Conservation (phyloP, 495 filamentous ascomycete genomes). For the Podospora bellae-mahoneyi region DNA sequence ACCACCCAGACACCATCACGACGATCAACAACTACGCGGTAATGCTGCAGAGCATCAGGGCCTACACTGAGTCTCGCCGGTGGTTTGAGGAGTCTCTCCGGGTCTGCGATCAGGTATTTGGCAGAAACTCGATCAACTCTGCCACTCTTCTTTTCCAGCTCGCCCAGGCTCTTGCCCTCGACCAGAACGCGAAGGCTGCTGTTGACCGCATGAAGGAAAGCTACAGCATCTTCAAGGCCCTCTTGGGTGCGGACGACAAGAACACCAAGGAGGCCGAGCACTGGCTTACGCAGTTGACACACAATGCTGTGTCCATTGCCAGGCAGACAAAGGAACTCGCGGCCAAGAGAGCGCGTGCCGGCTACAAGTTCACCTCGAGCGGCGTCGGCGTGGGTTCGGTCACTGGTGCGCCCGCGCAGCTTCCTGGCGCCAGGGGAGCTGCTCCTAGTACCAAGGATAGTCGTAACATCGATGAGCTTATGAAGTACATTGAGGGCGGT, state of each 20-base stretch:
- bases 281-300: slow-evolving; percentile 94
- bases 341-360: slow-evolving; percentile 60
- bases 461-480: slow-evolving; percentile 28
- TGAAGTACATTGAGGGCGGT: slow-evolving; percentile 24
- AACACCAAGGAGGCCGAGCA: slow-evolving; percentile 93
- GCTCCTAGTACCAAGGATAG: slow-evolving; percentile 35
- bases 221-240: slow-evolving; percentile 85
- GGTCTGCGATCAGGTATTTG: slow-evolving; percentile 83
- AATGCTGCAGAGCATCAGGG: slow-evolving; percentile 92
- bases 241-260: slow-evolving; percentile 81
- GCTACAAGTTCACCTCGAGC: slow-evolving; percentile 47
- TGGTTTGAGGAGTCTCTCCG: slow-evolving; percentile 94
- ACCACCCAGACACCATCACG: slow-evolving; percentile 96
- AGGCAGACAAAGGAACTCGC: slow-evolving; percentile 87
- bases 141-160: slow-evolving; percentile 97
- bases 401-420: slow-evolving; percentile 28
- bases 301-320: slow-evolving; percentile 87
- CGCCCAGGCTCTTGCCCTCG: slow-evolving; percentile 87
- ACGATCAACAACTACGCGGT: slow-evolving; percentile 98
- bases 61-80: slow-evolving; percentile 83
- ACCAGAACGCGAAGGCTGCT: slow-evolving; percentile 85
- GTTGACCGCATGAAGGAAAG: slow-evolving; percentile 91
- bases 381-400: slow-evolving; percentile 45
- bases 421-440: slow-evolving; percentile 18
- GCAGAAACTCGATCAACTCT: slow-evolving; percentile 81